Evolutionary conservation across 768 basidiomycete species (phyloP), one percentile per base, ranked within the genome.

Genomic region (Scleroderma citrinum): DNA sequence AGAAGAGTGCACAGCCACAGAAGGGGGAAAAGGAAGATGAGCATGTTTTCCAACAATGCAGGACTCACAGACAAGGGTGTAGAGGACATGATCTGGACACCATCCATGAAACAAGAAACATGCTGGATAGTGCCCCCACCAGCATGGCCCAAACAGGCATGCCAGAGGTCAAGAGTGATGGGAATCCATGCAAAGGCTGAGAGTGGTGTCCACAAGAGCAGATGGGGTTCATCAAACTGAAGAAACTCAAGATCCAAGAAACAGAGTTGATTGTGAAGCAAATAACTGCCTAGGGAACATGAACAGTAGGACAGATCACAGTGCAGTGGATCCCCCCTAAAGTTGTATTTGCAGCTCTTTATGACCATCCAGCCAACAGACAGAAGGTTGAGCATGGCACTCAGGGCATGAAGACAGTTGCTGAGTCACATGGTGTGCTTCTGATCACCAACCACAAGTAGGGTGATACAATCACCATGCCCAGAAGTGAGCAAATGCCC

Each of bases 1-100:
- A 0, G 12, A 3, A 0, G 59, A 58, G 5, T 34, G 30, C 0
- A 24, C 12, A 11, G 21, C 19, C 1, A 2, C 2, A 1, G 48
- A 56, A 0, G 42, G 16, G 0, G 17, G 38, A 11, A 45, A 30
- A 0, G 49, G 43, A 1, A 32, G 7, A 5, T 19, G 5, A 2
- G 45, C 47, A 7, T 51, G 47, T 14, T 55, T 55, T 10, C 19
- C 42, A 1, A 49, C 37, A 20, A 53, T 39, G 19, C 51, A 55
- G 0, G 40, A 36, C n/a, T 49, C 31, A 17, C 51, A 53, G 17
- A 39, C 17, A 19, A 17, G 2, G 38, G 14, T 11, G 17, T 7
- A 41, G 41, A 11, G 4, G 38, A 34, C 3, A 8, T 19, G 2
- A 42, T 14, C 2, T 14, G 17, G 1, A 42, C 40, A 2, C 47